Evolutionary conservation across 1,284 basidiomycete genomes (phyloP).

Genomic region (Sporisorium sorghi): DNA sequence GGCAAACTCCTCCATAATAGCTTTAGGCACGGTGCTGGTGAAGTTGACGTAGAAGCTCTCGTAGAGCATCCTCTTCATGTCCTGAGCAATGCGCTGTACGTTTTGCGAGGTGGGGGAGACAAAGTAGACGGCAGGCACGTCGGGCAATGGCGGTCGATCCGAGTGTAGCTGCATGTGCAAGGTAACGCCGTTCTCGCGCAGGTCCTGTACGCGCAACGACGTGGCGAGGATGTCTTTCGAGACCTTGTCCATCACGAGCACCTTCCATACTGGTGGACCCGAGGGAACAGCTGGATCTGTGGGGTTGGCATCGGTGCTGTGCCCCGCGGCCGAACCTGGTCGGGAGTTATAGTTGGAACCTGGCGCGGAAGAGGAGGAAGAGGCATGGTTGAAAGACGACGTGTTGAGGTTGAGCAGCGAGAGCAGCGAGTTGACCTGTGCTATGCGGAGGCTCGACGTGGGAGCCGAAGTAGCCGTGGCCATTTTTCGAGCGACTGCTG

Average conservation of each 20-base stretch:
- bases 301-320: constrained; percentile 6
- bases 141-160: constrained; percentile 85
- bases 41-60: constrained; percentile 95
- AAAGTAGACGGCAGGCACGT: constrained; percentile 98
- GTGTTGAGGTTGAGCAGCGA: constrained; percentile 67
- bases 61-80: constrained; percentile 85
- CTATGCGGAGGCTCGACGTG: constrained; percentile 51
- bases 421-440: constrained; percentile 62
- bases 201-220: constrained; percentile 91
- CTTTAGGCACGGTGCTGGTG: constrained; percentile 86
- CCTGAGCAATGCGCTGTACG: constrained; percentile 76
- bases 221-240: constrained; percentile 97
- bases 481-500: constrained; percentile 12
- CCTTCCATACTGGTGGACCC: constrained; percentile 92
- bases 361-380: constrained; percentile 39
- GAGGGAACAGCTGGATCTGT: constrained; percentile 36
- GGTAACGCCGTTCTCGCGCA: constrained; percentile 95
- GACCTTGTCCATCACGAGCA: constrained; percentile 91
- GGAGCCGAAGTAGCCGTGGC: constrained; percentile 28
- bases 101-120: constrained; percentile 89
- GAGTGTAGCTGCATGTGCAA: constrained; percentile 95
- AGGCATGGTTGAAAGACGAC: constrained; percentile 48
- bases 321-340: constrained; percentile 40
- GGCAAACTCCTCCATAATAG: constrained; percentile 92
- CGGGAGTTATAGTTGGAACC: constrained; percentile 45